Conservation (phyloP, 306 rosid genomes). For the Cucumis sativus region DNA sequence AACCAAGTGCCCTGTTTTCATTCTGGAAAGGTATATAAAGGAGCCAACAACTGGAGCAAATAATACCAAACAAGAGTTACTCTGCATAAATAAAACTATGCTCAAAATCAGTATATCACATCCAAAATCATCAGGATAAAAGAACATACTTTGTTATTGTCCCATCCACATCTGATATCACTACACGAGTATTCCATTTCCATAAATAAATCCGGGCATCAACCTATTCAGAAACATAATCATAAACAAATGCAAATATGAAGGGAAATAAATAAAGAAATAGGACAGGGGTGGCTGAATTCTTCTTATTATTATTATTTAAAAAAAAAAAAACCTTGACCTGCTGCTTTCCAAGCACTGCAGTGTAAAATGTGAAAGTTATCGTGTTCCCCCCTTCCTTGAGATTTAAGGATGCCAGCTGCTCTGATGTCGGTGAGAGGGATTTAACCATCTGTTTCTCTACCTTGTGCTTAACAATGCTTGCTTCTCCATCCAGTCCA, state of each 20-base stretch:
- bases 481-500: conserved; percentile 16
- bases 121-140: neutral
- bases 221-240: conserved; percentile 40
- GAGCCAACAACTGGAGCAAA: neutral
- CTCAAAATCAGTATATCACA: neutral
- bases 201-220: conserved; percentile 78
- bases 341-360: conserved; percentile 65
- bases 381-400: conserved; percentile 76
- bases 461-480: conserved; percentile 18
- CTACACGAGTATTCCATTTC: conserved; percentile 86
- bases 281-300: neutral
- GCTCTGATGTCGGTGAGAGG: conserved; percentile 69
- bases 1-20: neutral
- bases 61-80: neutral
- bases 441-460: conserved; percentile 34
- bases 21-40: neutral
- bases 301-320: too few relatives aligned
- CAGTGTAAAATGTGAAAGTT: conserved; percentile 72
- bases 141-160: conserved; percentile 73
- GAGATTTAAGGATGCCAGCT: conserved; percentile 75
- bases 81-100: neutral
- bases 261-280: neutral
- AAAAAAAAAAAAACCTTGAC: conserved; percentile 10
- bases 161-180: conserved; percentile 97
- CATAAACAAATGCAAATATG: neutral